These are phyloP conservation scores for Schwanniomyces sp. DNA, from an alignment of 805 yeast species.

Conservation along the genomic window DNA sequence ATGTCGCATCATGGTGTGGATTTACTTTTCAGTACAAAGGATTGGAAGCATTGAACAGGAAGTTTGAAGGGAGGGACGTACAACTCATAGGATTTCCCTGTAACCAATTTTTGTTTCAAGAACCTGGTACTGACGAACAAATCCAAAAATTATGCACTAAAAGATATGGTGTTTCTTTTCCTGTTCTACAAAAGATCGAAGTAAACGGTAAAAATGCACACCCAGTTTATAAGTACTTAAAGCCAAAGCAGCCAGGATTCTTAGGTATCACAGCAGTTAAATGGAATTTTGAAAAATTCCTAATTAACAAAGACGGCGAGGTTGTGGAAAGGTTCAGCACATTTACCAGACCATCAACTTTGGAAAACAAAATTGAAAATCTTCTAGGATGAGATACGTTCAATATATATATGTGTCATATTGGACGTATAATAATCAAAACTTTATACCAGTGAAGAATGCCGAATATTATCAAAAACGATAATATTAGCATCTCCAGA, in stretches of 20 bases:
- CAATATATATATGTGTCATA: no score
- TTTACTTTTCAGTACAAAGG: constrained; percentile 45
- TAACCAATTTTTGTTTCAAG: constrained; percentile 44
- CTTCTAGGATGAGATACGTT: constrained; percentile 36
- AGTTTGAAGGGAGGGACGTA: constrained; percentile 35
- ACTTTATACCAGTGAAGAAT: no score
- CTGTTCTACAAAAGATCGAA: constrained; percentile 79
- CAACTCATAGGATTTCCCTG: constrained; percentile 45
- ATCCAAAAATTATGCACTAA: constrained; percentile 70
- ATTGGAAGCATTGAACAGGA: constrained; percentile 42
- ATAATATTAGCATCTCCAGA: no score
- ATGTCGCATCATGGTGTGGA: constrained; percentile 46
- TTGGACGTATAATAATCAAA: no score
- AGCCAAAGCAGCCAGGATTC: constrained; percentile 54
- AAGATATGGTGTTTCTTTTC: constrained; percentile 91
- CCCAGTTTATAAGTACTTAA: constrained; percentile 78
- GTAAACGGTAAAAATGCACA: constrained; percentile 85
- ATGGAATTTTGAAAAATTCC: constrained; percentile 48
- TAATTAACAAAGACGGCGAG: constrained; percentile 40
- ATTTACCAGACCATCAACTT: constrained; percentile 47
- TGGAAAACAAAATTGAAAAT: constrained; percentile 51
- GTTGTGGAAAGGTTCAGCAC: constrained; percentile 62
- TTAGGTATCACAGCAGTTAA: constrained; percentile 42
- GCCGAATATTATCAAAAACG: no score
- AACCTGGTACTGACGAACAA: constrained; percentile 49